These are phyloP conservation scores for Skeletonema tropicum DNA, from an alignment of 108 stramenopile species.

Conservation along the genomic window DNA sequence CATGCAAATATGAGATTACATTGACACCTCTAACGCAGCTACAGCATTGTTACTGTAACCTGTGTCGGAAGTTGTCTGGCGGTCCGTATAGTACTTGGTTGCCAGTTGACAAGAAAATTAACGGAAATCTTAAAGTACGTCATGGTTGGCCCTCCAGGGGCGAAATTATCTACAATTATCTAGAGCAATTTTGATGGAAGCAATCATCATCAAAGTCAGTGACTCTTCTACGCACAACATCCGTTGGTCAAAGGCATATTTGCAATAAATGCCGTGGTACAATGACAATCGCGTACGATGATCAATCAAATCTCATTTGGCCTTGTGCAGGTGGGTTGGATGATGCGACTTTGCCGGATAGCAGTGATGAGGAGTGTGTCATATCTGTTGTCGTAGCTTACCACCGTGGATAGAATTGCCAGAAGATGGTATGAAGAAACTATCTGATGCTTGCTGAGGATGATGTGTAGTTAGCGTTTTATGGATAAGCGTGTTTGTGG, in stretches of 20 bases:
- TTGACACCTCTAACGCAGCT: constrained; percentile 24
- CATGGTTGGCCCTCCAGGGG: too few species aligned
- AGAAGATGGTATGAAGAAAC: constrained; percentile 30
- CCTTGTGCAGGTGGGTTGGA: constrained; percentile 48
- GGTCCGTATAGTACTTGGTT: constrained; percentile 48
- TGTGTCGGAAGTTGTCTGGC: constrained; percentile 48
- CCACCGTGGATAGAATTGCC: constrained; percentile 38
- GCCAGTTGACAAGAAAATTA: constrained; percentile 29
- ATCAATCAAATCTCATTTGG: constrained; percentile 42
- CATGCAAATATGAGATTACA: constrained; percentile 27
- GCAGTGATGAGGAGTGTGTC: constrained; percentile 26
- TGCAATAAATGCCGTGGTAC: constrained; percentile 36
- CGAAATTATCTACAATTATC: too few species aligned
- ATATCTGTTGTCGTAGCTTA: constrained; percentile 47
- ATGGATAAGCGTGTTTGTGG: background rate
- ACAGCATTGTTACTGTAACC: constrained; percentile 51
- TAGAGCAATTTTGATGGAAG: constrained; percentile 35
- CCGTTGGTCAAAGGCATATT: constrained; percentile 45
- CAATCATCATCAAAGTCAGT: constrained; percentile 4
- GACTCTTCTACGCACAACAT: constrained; percentile 27
- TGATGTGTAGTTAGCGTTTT: too few species aligned
- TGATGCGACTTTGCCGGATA: constrained; percentile 33
- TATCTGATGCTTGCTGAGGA: constrained; percentile 36
- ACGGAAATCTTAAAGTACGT: too few species aligned
- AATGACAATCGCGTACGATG: constrained; percentile 55